Conservation (phyloP, 2,329 filamentous ascomycete genomes). For the Tolypocladium guangdongense region DNA sequence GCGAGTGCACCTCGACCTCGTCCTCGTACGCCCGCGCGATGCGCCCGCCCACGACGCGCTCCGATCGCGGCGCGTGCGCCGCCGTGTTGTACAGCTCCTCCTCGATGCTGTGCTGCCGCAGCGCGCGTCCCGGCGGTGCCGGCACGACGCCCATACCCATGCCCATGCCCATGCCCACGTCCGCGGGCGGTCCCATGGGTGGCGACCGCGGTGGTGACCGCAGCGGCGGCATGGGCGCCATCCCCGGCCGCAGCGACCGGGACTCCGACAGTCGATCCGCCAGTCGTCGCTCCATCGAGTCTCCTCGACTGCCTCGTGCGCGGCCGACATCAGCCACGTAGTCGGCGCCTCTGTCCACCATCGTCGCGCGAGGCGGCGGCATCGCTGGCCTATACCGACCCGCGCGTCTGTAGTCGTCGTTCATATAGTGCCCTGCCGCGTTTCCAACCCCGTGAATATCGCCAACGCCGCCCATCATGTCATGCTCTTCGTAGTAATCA, state of each 20-base stretch:
- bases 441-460: constrained; percentile 37
- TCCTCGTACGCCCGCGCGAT: constrained; percentile 20
- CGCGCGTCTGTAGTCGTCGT: constrained; percentile 39
- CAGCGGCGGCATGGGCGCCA: constrained; percentile 1
- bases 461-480: constrained; percentile 19
- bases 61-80: constrained; percentile 17
- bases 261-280: constrained; percentile 39
- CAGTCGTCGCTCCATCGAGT: constrained; percentile 37
- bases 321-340: constrained; percentile 34
- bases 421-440: constrained; percentile 46
- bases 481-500: constrained; percentile 29
- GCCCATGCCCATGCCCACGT: constrained; percentile 5
- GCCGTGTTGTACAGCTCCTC: constrained; percentile 22
- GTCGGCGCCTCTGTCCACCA: constrained; percentile 1
- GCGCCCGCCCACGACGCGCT: constrained; percentile 16
- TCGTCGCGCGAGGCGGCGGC: not conserved
- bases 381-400: constrained; percentile 1
- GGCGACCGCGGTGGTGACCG: constrained; percentile 16
- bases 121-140: not conserved
- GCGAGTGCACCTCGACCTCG: constrained; percentile 16
- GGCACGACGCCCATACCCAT: constrained; percentile 11
- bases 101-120: constrained; percentile 30
- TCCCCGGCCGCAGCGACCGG: constrained; percentile 14
- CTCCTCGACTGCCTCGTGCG: constrained; percentile 28
- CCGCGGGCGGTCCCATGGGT: constrained; percentile 22